phyloP scores from a whole-genome alignment of 2,329 filamentous ascomycete species.

The Fusarium sacchari region DNA sequence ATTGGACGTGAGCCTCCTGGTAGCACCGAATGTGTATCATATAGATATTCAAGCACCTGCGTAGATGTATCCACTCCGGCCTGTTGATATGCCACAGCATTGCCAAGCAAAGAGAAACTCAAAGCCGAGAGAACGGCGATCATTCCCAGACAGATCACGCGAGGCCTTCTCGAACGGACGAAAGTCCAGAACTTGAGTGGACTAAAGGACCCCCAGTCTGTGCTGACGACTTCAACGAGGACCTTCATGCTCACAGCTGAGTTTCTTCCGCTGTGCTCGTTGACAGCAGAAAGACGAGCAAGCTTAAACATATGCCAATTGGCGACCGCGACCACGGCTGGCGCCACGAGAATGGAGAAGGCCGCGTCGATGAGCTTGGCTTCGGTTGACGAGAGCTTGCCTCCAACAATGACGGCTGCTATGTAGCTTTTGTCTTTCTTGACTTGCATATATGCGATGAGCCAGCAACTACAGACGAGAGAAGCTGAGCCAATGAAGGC shows the following conservation, averaged over 20 bases:
- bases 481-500: not conserved
- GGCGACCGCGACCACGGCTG: conserved; percentile 5
- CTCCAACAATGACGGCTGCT: conserved; percentile 8
- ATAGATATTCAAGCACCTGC: conserved; percentile 18
- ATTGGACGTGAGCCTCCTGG: not conserved
- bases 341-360: conserved; percentile 27
- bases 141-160: conserved; percentile 10
- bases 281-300: conserved; percentile 22
- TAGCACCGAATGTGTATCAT: conserved; percentile 9
- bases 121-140: conserved; percentile 21
- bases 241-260: conserved; percentile 26
- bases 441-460: conserved; percentile 14
- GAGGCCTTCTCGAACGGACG: conserved; percentile 15
- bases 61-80: not conserved
- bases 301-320: conserved; percentile 35
- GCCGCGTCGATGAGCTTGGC: conserved; percentile 30
- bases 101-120: conserved; percentile 21
- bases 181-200: conserved; percentile 27
- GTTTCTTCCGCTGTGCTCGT: conserved; percentile 18
- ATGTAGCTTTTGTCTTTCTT: conserved; percentile 1
- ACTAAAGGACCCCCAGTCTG: conserved; percentile 29
- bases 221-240: conserved; percentile 22
- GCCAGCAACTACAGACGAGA: not conserved
- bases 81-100: conserved; percentile 22
- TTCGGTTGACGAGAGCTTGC: conserved; percentile 5